A percentile compares a stretch with the other conserved stretches of the same genome.
Conservation (phyloP, 2,329 filamentous ascomycete species). For the Dryadomyces quercus-mongolicae region DNA sequence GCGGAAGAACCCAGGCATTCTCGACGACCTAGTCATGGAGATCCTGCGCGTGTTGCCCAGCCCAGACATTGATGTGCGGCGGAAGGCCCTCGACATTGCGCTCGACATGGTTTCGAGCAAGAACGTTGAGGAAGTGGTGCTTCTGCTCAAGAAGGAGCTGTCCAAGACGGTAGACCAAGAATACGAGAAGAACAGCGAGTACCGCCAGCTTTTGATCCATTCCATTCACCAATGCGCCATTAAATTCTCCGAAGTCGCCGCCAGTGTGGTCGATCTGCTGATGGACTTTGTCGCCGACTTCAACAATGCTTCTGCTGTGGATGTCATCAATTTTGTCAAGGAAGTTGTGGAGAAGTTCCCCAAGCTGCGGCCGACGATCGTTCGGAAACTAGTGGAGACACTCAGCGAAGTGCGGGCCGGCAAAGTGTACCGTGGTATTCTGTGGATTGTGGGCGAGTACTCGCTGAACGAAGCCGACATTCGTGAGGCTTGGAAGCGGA, state of each 20-base stretch:
- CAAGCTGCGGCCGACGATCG: slow-evolving; percentile 72
- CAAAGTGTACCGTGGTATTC: slow-evolving; percentile 90
- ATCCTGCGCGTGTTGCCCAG: slow-evolving; percentile 89
- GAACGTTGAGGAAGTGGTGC: slow-evolving; percentile 94
- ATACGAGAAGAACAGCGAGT: slow-evolving; percentile 96
- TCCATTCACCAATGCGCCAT: slow-evolving; percentile 98
- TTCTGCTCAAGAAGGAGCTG: slow-evolving; percentile 93
- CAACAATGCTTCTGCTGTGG: slow-evolving; percentile 90
- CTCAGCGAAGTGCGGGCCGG: slow-evolving; percentile 88
- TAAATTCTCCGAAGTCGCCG: slow-evolving; percentile 96
- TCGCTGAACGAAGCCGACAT: slow-evolving; percentile 90
- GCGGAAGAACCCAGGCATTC: slow-evolving; percentile 63
- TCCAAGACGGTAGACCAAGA: slow-evolving; percentile 97
- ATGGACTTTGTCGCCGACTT: slow-evolving; percentile 99
- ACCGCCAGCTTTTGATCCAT: slow-evolving; percentile 88
- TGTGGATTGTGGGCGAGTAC: slow-evolving; percentile 98
- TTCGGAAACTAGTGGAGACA: slow-evolving; percentile 78
- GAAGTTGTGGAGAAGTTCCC: slow-evolving; percentile 98
- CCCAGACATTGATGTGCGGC: slow-evolving; percentile 88
- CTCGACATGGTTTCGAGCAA: slow-evolving; percentile 98
- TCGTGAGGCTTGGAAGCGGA: slow-evolving; percentile 90
- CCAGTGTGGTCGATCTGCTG: slow-evolving; percentile 87
- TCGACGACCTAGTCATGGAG: slow-evolving; percentile 95
- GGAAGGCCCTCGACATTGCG: slow-evolving; percentile 80
- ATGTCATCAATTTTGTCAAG: slow-evolving; percentile 97